Evolutionary conservation across 1,139 yeast genomes (phyloP), one percentile per base, ranked within the genome.

Genomic region (Ashbya aceris): DNA sequence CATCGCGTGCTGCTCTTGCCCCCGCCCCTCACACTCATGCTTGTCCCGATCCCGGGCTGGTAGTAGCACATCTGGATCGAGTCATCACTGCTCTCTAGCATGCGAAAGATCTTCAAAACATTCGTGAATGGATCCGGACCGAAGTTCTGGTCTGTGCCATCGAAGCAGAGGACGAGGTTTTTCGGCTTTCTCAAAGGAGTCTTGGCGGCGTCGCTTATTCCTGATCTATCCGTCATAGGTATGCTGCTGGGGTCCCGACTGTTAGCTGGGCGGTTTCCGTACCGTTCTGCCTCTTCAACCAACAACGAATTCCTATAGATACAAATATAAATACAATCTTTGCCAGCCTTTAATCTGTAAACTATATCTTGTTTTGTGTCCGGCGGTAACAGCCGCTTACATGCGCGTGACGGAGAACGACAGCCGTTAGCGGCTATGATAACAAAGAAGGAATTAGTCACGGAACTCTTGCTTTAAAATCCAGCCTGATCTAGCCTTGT

Each of bases 21-120:
- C 9, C 27, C 30, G 10, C 30, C 14, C 28, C 30, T 23, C 7
- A 34, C 11, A 3, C 54, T 43, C 46, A 73, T 70, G 9, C 68
- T 61, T 7, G 73, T 71, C 1, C 84, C 84, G 20, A 78, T 71
- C 0, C 84, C 84, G 1, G 84, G 80, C 50, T 79, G 84, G 51
- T 79, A 79, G 52, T 78, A 77, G 49, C 81, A 75, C 31, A 74
- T 48, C 49, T 77, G 83, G 12, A 46, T 40, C 1, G 49, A 45
- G 4, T 58, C 50, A 30, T 60, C 54, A 33, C 68, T 67, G 44
- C 71, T 73, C 9, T 75, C 77, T 27, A 79, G 54, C 58, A 78
- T 60, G 38, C 72, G 64, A 55, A 72, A 79, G 29, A 78, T 50
- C 52, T 72, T 74, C 43, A 78, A 58, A 1, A 76, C 73, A 53